phyloP scores from a whole-genome alignment of 352 stramenopile genomes.

The Phytopythium litorale region DNA sequence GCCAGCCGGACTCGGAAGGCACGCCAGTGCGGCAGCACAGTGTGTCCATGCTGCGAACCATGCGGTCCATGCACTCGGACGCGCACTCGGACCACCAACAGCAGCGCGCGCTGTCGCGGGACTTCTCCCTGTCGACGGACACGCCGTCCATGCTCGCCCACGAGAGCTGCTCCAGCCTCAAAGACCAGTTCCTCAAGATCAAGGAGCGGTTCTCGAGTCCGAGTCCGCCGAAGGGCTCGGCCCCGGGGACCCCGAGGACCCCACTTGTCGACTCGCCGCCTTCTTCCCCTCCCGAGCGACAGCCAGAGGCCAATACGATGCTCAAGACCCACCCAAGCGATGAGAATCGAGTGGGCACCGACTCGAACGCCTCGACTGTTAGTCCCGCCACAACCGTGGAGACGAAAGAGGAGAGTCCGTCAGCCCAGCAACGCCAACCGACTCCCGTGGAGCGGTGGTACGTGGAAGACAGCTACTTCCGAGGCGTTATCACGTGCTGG shows the following conservation, averaged over 20 bases:
- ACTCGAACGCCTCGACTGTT: not conserved
- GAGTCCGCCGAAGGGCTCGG: conserved; percentile 15
- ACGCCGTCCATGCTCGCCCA: conserved; percentile 36
- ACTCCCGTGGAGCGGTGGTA: conserved; percentile 67
- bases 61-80: conserved; percentile 23
- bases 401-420: not conserved
- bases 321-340: not conserved
- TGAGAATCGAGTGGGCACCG: not conserved
- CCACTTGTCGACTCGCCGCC: not conserved
- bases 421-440: conserved; percentile 30
- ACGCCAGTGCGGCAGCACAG: not conserved
- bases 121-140: conserved; percentile 53
- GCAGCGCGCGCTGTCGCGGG: conserved; percentile 42
- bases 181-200: conserved; percentile 80
- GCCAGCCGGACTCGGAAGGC: not conserved
- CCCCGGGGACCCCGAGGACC: not conserved
- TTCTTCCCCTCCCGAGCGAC: not conserved
- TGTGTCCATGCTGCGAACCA: conserved; percentile 19
- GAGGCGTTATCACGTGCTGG: conserved; percentile 72
- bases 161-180: conserved; percentile 69
- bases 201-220: conserved; percentile 67
- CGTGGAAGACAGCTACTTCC: conserved; percentile 66
- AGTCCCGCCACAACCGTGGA: not conserved
- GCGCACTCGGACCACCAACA: conserved; percentile 9
- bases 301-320: not conserved